Conservation (phyloP, 2,329 filamentous ascomycete genomes). For the Periconia macrospinosa region DNA sequence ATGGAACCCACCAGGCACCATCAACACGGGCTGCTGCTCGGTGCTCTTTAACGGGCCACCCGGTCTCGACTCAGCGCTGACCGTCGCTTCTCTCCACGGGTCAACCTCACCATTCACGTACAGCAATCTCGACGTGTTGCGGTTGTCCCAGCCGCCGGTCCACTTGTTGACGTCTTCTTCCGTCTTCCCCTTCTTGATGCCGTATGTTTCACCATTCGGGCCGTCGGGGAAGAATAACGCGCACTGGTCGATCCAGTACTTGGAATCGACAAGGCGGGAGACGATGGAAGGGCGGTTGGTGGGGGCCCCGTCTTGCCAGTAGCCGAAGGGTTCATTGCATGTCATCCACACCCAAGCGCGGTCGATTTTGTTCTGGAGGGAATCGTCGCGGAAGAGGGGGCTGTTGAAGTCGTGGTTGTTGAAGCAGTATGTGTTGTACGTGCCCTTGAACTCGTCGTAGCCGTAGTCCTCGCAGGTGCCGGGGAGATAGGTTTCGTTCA, state of each 20-base stretch:
- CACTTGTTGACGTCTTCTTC: background rate
- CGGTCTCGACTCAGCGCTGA: background rate
- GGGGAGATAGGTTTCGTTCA: background rate
- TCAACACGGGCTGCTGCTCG: background rate
- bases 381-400: background rate
- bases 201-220: background rate
- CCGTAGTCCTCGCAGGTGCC: background rate
- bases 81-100: conserved; percentile 1
- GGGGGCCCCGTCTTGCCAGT: conserved; percentile 3
- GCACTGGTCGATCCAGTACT: conserved; percentile 1
- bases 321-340: conserved; percentile 1
- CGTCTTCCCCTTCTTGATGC: background rate
- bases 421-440: background rate
- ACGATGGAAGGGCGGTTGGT: background rate
- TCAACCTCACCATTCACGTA: background rate
- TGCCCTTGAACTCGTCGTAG: conserved; percentile 1
- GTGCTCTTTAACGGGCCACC: conserved; percentile 2
- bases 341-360: conserved; percentile 1
- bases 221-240: background rate
- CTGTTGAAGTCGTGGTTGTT: background rate
- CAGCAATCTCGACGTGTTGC: background rate
- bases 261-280: background rate
- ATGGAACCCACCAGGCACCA: background rate
- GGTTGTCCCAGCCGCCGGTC: conserved; percentile 1
- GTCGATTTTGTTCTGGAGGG: background rate